A percentile compares a stretch with the other conserved stretches of the same genome.
These are phyloP conservation scores for Pleomassaria siparia DNA, from an alignment of 2,329 filamentous ascomycete genomes.

Conservation along the genomic window DNA sequence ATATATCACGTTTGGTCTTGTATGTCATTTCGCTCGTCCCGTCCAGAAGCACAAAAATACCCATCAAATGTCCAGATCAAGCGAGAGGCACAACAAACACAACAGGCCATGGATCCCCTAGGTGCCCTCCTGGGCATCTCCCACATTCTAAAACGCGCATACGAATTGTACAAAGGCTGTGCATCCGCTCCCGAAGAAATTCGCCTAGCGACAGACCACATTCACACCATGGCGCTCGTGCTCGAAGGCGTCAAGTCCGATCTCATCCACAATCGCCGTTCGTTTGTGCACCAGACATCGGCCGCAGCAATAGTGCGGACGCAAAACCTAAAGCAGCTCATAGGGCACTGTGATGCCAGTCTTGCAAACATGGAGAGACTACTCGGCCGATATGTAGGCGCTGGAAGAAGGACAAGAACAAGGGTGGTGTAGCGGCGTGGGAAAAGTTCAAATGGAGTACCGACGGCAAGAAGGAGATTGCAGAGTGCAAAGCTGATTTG, in stretches of 20 bases:
- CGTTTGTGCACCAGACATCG: conserved; percentile 11
- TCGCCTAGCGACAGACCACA: conserved; percentile 12
- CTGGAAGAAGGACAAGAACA: conserved; percentile 5
- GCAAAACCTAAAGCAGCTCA: conserved; percentile 8
- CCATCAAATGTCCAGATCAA: too few relatives aligned
- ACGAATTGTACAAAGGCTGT: conserved; percentile 14
- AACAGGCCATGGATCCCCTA: conserved; percentile 8
- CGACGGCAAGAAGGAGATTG: conserved; percentile 19
- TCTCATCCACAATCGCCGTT: conserved; percentile 8
- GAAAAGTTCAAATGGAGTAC: conserved; percentile 15
- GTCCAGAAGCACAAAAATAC: neutral
- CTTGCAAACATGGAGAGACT: conserved; percentile 9
- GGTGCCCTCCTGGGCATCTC: conserved; percentile 11
- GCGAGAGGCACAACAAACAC: neutral
- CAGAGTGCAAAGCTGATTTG: conserved; percentile 14
- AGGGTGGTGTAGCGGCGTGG: conserved; percentile 12
- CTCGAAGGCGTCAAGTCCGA: conserved; percentile 17
- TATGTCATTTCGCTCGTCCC: too few relatives aligned
- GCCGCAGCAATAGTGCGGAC: conserved; percentile 6
- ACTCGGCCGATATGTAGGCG: conserved; percentile 12
- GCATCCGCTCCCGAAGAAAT: conserved; percentile 14
- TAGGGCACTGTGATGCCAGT: conserved; percentile 10
- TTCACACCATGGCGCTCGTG: conserved; percentile 17
- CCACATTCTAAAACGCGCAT: conserved; percentile 13
- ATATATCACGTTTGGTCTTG: too few relatives aligned